phyloP scores from a whole-genome alignment of 2,329 filamentous ascomycete genomes.

The Fusarium sp. region DNA sequence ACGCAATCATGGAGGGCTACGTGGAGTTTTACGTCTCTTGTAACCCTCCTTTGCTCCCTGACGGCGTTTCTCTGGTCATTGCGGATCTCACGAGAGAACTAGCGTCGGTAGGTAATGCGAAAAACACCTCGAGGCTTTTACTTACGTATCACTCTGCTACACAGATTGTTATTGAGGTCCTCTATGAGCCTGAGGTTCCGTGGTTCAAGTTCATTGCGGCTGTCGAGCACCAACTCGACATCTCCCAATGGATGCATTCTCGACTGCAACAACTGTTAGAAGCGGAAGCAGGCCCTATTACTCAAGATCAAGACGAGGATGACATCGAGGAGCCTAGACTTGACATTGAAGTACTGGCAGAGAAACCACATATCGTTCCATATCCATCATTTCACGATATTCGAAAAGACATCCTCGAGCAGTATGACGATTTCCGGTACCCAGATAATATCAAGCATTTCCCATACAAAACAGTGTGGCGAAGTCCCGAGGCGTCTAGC shows the following conservation, averaged over 20 bases:
- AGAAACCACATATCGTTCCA: constrained; percentile 42
- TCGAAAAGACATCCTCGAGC: neutral
- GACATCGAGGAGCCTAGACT: neutral
- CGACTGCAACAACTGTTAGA: constrained; percentile 42
- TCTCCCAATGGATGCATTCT: constrained; percentile 40
- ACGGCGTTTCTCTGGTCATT: constrained; percentile 51
- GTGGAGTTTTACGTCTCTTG: constrained; percentile 55
- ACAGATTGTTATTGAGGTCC: constrained; percentile 49
- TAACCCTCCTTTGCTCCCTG: constrained; percentile 54
- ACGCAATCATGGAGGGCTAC: constrained; percentile 30
- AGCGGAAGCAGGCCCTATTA: constrained; percentile 32
- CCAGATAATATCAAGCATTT: constrained; percentile 39
- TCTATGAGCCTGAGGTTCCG: constrained; percentile 55
- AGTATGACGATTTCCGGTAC: constrained; percentile 44
- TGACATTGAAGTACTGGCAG: constrained; percentile 42
- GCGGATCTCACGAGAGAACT: constrained; percentile 17
- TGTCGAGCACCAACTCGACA: constrained; percentile 10
- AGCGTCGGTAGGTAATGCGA: constrained; percentile 27
- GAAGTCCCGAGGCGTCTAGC: constrained; percentile 38
- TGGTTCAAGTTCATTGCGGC: constrained; percentile 55
- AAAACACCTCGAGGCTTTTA: no score
- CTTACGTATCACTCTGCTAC: neutral
- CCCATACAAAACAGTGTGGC: constrained; percentile 46
- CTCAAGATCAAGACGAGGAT: constrained; percentile 7
- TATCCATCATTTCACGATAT: constrained; percentile 39